Evolutionary conservation across 176 grass and related monocot species (phyloP), one percentile per base, ranked within the genome.

Genomic region (Echinochloa phyllopogon): DNA sequence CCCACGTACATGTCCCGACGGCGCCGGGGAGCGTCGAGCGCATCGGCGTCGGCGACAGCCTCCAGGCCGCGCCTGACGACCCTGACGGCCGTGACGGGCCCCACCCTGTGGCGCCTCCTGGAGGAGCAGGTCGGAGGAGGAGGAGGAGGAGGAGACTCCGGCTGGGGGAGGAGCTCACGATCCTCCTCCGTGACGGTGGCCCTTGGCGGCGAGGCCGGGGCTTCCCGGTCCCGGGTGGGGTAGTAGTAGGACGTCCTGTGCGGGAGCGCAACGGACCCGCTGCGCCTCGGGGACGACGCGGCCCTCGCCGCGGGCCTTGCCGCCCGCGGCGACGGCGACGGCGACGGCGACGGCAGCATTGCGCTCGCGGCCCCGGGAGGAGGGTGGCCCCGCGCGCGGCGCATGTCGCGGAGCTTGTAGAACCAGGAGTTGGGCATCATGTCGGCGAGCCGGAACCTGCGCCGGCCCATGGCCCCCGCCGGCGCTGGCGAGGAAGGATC

Each of bases 361-460:
- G 23, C 76, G 69, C 67, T 25, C 45, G 56, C 66, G n/a, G 37
- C 48, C 17, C 58, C 41, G 11, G 16, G 6, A 39, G 48, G 25
- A 21, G 40, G 14, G 63, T 9, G 64, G 21, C 62, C 48, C 37
- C 55, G n/a, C 6, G 53, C 39, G 74, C 59, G 56, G 56, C 91
- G 63, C 93, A 94, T 94, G 80, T 94, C 96, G 38, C 87, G 92
- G 79, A 95, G 85, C 91, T 94, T 98, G 83, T 95, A 92, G 83
- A 98, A 95, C 96, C 96, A 98, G 63, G 87, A 86, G 84, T 95
- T 94, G 69, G 96, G 96, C 18, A 98, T 82, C 93, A 98, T 95
- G 85, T 95, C 89, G 74, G 89, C 93, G 14, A 98, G 55, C 64
- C 81, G 86, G 85, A 95, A 98, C 80, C 77, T 95, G 55, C 89